Percentiles rank a stretch among this genome's conserved stretches.
These are phyloP conservation scores for Clonostachys rhizophaga DNA, from an alignment of 2,329 filamentous ascomycete species.

Conservation along the genomic window DNA sequence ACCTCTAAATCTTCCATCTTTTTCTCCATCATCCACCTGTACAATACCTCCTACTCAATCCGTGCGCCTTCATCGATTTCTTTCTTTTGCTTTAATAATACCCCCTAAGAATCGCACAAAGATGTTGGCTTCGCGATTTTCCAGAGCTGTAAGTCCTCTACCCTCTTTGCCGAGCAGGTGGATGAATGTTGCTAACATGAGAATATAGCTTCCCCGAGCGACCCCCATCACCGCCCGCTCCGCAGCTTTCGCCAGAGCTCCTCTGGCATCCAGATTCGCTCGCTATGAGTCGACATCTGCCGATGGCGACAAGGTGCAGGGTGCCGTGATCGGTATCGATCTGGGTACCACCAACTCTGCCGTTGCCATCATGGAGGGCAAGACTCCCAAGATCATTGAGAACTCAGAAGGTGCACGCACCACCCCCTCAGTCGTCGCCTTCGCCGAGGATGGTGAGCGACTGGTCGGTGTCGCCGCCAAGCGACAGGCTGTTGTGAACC, in stretches of 20 bases:
- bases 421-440: constrained; percentile 81
- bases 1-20: constrained; percentile 7
- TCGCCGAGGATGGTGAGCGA: constrained; percentile 92
- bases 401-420: constrained; percentile 71
- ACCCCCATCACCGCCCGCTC: constrained; percentile 63
- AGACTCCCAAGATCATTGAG: constrained; percentile 92
- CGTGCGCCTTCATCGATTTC: constrained; percentile 21
- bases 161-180: not conserved
- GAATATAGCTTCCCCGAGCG: constrained; percentile 70
- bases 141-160: constrained; percentile 64
- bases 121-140: constrained; percentile 70
- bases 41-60: constrained; percentile 21
- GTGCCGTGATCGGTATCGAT: constrained; percentile 96
- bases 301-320: constrained; percentile 75
- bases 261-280: constrained; percentile 68
- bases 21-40: constrained; percentile 13
- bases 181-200: constrained; percentile 11
- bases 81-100: constrained; percentile 25
- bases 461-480: constrained; percentile 96
- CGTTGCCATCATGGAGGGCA: constrained; percentile 96
- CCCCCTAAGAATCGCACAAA: constrained; percentile 34
- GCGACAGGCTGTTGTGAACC: constrained; percentile 97
- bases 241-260: constrained; percentile 62
- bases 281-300: constrained; percentile 66
- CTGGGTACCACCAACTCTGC: constrained; percentile 97